Evolutionary conservation across 2,329 filamentous ascomycete genomes (phyloP).

Genomic region (Magnaporthales sp.): DNA sequence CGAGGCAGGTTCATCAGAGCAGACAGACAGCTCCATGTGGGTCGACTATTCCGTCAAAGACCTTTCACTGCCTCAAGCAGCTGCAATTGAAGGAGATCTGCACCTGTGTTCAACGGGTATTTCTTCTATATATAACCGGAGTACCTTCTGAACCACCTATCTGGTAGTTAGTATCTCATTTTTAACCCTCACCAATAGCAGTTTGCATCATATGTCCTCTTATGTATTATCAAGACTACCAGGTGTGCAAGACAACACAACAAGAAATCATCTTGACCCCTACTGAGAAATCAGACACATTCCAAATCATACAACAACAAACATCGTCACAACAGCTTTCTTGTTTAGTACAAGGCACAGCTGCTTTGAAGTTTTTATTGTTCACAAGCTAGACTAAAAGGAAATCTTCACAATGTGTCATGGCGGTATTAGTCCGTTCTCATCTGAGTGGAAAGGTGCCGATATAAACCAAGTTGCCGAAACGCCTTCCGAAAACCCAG

Average conservation of each 20-base stretch:
- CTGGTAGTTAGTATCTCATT: too few species aligned
- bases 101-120: not conserved
- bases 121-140: too few species aligned
- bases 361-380: not conserved
- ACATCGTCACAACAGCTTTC: not conserved
- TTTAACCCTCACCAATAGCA: too few species aligned
- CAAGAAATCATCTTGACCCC: too few species aligned
- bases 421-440: not conserved
- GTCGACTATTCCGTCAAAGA: too few species aligned
- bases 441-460: not conserved
- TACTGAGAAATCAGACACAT: too few species aligned
- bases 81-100: not conserved
- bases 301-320: not conserved
- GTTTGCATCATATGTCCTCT: too few species aligned
- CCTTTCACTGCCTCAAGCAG: not conserved
- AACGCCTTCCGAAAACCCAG: not conserved
- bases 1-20: too few species aligned
- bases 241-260: too few species aligned
- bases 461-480: not conserved
- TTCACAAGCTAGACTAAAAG: not conserved
- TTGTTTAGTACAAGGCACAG: not conserved
- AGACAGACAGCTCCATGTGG: too few species aligned
- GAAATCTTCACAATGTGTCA: not conserved
- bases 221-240: too few species aligned
- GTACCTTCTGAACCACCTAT: too few species aligned